Evolutionary conservation across 2,329 filamentous ascomycete genomes (phyloP).

Genomic region (Penicillium freii): DNA sequence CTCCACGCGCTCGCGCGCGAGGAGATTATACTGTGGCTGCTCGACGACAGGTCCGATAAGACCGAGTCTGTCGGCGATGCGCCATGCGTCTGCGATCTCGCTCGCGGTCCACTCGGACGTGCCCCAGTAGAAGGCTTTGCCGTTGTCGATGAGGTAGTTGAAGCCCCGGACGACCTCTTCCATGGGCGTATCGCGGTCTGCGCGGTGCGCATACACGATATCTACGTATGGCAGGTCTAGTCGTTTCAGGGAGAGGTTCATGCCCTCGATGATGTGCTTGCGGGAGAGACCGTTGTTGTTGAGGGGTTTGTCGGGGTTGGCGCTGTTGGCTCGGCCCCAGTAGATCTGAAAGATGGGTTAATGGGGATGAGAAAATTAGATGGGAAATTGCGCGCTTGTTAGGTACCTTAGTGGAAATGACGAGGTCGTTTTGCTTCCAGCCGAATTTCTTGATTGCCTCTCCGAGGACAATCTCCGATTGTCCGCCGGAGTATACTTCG

Average conservation of each 20-base stretch:
- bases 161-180: conserved; percentile 69
- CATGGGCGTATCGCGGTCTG: conserved; percentile 66
- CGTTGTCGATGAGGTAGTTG: conserved; percentile 66
- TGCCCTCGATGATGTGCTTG: conserved; percentile 69
- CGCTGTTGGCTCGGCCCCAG: conserved; percentile 61
- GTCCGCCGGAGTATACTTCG: conserved; percentile 53
- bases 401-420: conserved; percentile 56
- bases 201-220: conserved; percentile 66
- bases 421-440: conserved; percentile 58
- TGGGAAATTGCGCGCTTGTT: neutral
- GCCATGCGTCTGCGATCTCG: conserved; percentile 64
- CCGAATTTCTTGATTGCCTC: conserved; percentile 56
- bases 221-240: conserved; percentile 68
- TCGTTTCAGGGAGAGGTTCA: conserved; percentile 58
- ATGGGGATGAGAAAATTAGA: neutral
- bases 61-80: conserved; percentile 59
- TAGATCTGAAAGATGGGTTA: conserved; percentile 51
- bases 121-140: conserved; percentile 70
- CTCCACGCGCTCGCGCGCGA: conserved; percentile 62
- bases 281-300: conserved; percentile 67
- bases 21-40: conserved; percentile 66
- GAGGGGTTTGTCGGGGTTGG: conserved; percentile 58
- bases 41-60: conserved; percentile 65
- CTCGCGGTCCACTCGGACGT: conserved; percentile 67
- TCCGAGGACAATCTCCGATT: conserved; percentile 57